Base-by-base conservation (phyloP, 257 asterid species). In the Solanum appendiculatum region DNA sequence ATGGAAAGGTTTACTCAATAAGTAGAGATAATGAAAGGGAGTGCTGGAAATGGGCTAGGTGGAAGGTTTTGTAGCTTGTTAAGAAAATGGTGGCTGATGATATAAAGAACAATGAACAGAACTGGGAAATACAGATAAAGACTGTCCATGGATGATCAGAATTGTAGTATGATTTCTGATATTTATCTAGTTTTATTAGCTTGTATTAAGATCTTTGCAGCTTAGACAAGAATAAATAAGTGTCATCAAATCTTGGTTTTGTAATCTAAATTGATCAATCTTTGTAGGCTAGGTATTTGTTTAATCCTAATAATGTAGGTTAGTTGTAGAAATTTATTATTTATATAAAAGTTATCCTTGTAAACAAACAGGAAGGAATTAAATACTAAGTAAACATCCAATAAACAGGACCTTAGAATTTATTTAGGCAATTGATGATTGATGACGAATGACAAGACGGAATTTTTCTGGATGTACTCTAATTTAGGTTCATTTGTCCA, bases 1-100 rank as follows among this genome's bases (percentile, higher is more conserved):
- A 37, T 94, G 94, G 48, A 93, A 88, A 4, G 97, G 95, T 23
- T 86, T 87, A 44, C 90, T 89, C 37, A 95, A 37, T 78, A 92
- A 90, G 74, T 94, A 88, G 10, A 93, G 92, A 73, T 94, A 1
- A 95, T 42, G 9, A 95, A 5, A 4, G 98, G 97, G 12, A 95
- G 85, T 23, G 89, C 13, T 63, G 88, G 92, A n/a, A 86, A 87
- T n/a, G 93, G 94, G n/a, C 87, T 37, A 15, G 95, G 97, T 7
- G 95, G 93, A 16, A 86, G 87, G 15, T 91, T 93, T 46, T 63
- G 84, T 27, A 86, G 16, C 86, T 74, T 90, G 44, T 75, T 82
- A 29, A 86, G 85, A 75, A 91, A 42, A 64, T 90, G 74, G 5
- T 78, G 73, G 33, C 74, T 69, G 16, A 93, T 63, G 9, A 86